Evolutionary conservation across 139 green algal genomes (phyloP).

Genomic region (Picocystis salinarum): DNA sequence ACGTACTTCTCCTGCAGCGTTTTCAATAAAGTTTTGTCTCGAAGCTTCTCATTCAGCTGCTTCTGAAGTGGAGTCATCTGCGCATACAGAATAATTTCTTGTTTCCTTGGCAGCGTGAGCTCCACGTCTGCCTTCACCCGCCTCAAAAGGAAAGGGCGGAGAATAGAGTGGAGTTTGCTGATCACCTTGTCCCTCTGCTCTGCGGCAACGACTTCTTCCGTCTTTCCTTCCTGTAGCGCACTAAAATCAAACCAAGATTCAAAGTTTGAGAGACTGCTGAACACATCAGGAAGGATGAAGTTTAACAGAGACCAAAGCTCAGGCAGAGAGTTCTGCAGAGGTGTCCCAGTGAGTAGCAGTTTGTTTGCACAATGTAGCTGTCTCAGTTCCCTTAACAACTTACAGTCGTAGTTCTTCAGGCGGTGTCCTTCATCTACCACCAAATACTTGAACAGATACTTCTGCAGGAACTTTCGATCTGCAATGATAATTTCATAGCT

Average conservation of each 20-base stretch:
- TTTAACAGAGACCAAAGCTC: slow-evolving; percentile 97
- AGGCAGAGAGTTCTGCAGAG: slow-evolving; percentile 93
- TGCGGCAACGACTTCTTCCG: slow-evolving; percentile 25
- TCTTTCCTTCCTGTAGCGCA: slow-evolving; percentile 7
- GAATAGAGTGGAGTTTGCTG: slow-evolving; percentile 71
- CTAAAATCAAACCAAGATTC: slow-evolving; percentile 78
- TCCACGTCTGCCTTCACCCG: slow-evolving; percentile 79
- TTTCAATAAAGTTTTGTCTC: too few species aligned
- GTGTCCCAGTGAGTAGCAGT: slow-evolving; percentile 90
- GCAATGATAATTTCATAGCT: slow-evolving; percentile 85
- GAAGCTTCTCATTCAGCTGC: slow-evolving; percentile 54
- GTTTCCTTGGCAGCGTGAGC: slow-evolving; percentile 64
- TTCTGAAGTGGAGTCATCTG: slow-evolving; percentile 51
- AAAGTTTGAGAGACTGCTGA: slow-evolving; percentile 62
- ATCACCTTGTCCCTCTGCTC: slow-evolving; percentile 57
- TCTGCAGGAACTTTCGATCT: slow-evolving; percentile 57
- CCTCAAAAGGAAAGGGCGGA: slow-evolving; percentile 79
- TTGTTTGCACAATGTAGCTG: slow-evolving; percentile 53
- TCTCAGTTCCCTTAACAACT: slow-evolving; percentile 72
- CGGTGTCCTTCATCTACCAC: slow-evolving; percentile 90
- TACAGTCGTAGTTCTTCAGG: slow-evolving; percentile 93
- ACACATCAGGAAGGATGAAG: slow-evolving; percentile 90
- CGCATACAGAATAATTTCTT: slow-evolving; percentile 80
- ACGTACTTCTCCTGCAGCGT: slow-evolving; percentile 32
- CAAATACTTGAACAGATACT: slow-evolving; percentile 68